A percentile compares a stretch with the other conserved stretches of the same genome.
Evolutionary conservation across 2,329 filamentous ascomycete genomes (phyloP).

Genomic region (Claviceps maximensis): DNA sequence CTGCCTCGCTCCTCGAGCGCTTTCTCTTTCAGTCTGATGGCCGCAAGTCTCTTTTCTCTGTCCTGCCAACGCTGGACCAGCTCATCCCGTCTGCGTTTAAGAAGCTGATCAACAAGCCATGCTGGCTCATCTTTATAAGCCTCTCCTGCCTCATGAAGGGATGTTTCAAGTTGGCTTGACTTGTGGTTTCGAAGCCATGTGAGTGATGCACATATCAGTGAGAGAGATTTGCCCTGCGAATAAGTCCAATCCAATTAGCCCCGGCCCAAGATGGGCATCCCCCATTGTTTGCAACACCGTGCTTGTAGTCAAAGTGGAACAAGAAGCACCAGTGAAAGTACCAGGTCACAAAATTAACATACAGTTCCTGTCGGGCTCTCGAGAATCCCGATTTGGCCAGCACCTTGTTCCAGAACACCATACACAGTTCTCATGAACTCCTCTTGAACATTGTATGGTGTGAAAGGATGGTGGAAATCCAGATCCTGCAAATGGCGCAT

Average conservation of each 20-base stretch:
- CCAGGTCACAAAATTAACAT: conserved; percentile 10
- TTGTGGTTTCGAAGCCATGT: conserved; percentile 88
- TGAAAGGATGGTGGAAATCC: conserved; percentile 77
- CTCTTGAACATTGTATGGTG: conserved; percentile 75
- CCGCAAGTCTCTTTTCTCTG: conserved; percentile 57
- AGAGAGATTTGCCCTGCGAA: conserved; percentile 69
- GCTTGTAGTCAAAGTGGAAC: not conserved
- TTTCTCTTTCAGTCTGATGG: conserved; percentile 49
- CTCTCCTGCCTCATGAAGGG: conserved; percentile 29
- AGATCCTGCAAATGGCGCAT: conserved; percentile 18
- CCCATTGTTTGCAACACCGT: not conserved
- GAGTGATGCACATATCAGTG: conserved; percentile 75
- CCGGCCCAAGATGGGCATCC: too few relatives aligned
- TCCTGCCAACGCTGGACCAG: conserved; percentile 55
- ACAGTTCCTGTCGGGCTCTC: conserved; percentile 83
- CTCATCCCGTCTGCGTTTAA: conserved; percentile 53
- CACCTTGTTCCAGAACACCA: conserved; percentile 53
- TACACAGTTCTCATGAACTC: conserved; percentile 82
- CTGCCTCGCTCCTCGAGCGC: conserved; percentile 37
- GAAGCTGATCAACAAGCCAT: conserved; percentile 73
- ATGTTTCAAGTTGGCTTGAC: conserved; percentile 41
- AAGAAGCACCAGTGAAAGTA: not conserved
- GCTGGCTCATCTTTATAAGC: conserved; percentile 56
- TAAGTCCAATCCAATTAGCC: not conserved
- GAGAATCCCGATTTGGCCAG: conserved; percentile 73